A percentile compares a stretch with the other conserved stretches of the same genome.
Conservation (phyloP, 495 filamentous ascomycete species). For the Pseudoneurospora amorphoporcata region DNA sequence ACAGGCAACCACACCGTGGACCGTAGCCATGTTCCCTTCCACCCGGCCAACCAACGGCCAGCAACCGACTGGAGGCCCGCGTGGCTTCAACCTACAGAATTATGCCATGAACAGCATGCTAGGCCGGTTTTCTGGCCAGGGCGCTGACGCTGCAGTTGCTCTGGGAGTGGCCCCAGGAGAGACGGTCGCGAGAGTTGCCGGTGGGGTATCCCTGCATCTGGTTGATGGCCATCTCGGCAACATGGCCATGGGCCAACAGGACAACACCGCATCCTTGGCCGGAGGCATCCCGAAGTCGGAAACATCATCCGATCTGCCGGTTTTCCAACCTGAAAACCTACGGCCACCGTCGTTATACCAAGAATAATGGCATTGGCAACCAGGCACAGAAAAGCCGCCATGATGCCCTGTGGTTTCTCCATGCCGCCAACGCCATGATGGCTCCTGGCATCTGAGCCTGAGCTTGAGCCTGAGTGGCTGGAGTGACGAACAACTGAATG, state of each 20-base stretch:
- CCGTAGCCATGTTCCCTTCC: neutral
- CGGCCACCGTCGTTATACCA: neutral
- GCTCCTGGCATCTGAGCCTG: too few relatives aligned
- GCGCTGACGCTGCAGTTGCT: neutral
- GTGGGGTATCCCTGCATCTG: neutral
- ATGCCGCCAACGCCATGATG: neutral
- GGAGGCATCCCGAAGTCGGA: neutral
- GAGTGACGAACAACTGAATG: too few relatives aligned
- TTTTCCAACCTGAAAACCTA: neutral
- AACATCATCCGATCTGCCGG: neutral
- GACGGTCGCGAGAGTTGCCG: neutral
- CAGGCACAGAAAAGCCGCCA: neutral
- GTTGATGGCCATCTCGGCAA: neutral
- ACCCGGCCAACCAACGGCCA: slow-evolving; percentile 43
- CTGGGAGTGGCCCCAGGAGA: neutral
- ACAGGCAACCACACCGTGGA: neutral
- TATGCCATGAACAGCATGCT: slow-evolving; percentile 48
- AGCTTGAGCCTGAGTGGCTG: too few relatives aligned
- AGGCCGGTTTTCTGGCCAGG: neutral
- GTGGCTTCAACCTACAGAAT: slow-evolving; percentile 78
- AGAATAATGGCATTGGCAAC: neutral
- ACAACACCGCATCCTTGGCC: neutral
- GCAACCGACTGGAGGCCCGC: slow-evolving; percentile 66
- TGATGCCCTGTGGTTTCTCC: neutral
- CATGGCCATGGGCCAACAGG: neutral